phyloP scores from a whole-genome alignment of 305 asterid species.

The Solanum hybrid region DNA sequence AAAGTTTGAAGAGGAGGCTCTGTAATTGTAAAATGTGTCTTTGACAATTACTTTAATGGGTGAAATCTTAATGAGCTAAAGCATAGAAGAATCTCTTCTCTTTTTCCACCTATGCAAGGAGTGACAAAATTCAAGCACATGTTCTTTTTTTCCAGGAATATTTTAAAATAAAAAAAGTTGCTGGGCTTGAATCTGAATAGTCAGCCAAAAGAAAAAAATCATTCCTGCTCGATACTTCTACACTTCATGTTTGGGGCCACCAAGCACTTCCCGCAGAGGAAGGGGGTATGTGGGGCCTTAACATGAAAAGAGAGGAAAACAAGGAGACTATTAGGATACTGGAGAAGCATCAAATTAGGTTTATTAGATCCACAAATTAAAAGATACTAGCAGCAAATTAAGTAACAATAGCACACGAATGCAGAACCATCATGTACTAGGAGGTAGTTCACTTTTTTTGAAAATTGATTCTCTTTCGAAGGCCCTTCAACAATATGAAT shows the following conservation, averaged over 20 bases:
- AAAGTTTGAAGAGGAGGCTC: background rate
- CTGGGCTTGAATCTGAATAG: background rate
- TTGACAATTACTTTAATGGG: background rate
- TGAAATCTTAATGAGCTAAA: background rate
- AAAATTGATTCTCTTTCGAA: background rate
- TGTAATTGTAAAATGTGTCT: background rate
- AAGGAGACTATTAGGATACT: background rate
- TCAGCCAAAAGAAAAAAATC: background rate
- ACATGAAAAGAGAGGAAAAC: background rate
- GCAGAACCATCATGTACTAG: background rate
- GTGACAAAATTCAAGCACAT: background rate
- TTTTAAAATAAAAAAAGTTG: background rate
- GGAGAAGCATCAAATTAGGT: background rate
- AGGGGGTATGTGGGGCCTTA: background rate
- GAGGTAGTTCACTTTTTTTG: background rate
- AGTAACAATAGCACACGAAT: background rate
- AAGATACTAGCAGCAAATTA: background rate
- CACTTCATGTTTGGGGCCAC: background rate
- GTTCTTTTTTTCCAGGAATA: background rate
- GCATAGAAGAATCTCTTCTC: background rate
- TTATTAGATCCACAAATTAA: background rate
- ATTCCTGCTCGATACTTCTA: background rate
- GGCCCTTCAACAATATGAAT: background rate
- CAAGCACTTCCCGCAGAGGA: background rate
- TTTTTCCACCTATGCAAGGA: background rate